Evolutionary conservation across 192 early-diverging fungal species (phyloP).

Genomic region (Rhizophagus prolifer): DNA sequence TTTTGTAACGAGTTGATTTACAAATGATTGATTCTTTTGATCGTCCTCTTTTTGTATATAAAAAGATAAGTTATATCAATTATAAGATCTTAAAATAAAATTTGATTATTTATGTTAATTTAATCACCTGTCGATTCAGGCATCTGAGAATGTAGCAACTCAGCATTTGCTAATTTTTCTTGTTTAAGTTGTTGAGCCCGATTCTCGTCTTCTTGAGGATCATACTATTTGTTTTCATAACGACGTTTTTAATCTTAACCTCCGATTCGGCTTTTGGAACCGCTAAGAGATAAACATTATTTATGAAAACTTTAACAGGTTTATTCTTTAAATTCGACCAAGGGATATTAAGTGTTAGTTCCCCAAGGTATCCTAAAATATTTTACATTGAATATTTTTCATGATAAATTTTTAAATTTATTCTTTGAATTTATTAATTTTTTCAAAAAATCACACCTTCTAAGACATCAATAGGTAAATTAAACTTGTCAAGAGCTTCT

Average conservation of each 20-base stretch:
- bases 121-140: slow-evolving; percentile 33
- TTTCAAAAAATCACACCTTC: slow-evolving; percentile 56
- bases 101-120: background rate
- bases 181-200: slow-evolving; percentile 78
- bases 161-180: slow-evolving; percentile 77
- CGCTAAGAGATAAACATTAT: slow-evolving; percentile 86
- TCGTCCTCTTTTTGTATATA: slow-evolving; percentile 43
- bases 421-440: background rate
- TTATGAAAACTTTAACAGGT: slow-evolving; percentile 86
- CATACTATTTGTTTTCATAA: slow-evolving; percentile 54
- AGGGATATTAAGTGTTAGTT: slow-evolving; percentile 90
- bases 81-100: background rate
- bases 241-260: slow-evolving; percentile 32
- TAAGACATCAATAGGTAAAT: slow-evolving; percentile 89
- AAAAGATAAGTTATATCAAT: background rate
- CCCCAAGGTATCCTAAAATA: slow-evolving; percentile 80
- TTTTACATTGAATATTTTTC: slow-evolving; percentile 2
- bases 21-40: slow-evolving; percentile 79
- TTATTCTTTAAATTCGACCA: slow-evolving; percentile 96
- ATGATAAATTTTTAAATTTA: background rate
- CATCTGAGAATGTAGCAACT: slow-evolving; percentile 51
- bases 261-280: slow-evolving; percentile 74
- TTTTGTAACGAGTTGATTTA: slow-evolving; percentile 87
- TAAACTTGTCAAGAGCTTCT: slow-evolving; percentile 92
- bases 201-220: slow-evolving; percentile 77